Evolutionary conservation across 2,329 filamentous ascomycete species (phyloP), one percentile per base, ranked within the genome.

Genomic region (Fusarium miscanthi): DNA sequence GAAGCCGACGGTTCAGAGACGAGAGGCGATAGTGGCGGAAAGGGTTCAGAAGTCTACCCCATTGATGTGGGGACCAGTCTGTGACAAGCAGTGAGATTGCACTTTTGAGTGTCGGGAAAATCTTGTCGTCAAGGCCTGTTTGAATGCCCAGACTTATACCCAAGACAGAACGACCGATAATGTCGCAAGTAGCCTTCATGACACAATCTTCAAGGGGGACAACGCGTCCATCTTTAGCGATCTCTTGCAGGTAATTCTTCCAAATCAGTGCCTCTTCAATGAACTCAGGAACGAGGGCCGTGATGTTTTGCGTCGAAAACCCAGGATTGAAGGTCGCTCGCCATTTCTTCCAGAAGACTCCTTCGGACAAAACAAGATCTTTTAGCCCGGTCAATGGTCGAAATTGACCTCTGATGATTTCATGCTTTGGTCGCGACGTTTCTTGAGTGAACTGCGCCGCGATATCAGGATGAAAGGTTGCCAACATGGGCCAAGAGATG

Each of bases 141-240:
- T 62, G 53, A 17, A 46, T 46, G 8, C 59, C 59, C 4, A 62
- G 27, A 6, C 53, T 59, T n/a, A 25, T 25, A 3, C 41, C 59
- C 42, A 66, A 23, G 8, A 56, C 49, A 5, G 63, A 53, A 1
- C 59, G 49, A 6, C 37, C 59, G 21, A 66, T 66, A 17, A 66
- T 33, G 14, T 66, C 63, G n/a, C 63, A 66, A 19, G 58, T 66
- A 3, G 38, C 48, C 42, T 30, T 56, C 63, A 66, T 66, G 2
- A 54, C 35, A 4, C 27, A 45, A 10, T 45, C 27, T n/a, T 66
- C 58, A 13, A 66, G 27, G 1, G 21, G 40, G 7, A 56, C 17
- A 13, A 45, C 9, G 19, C 59, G 12, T 8, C 30, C 37, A 0
- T 46, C 30, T 19, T 37, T 2, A 9, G 63, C 63, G 8, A 63